Base-by-base conservation (phyloP, 2,329 filamentous ascomycete species). In the Pseudogymnoascus sp. region DNA sequence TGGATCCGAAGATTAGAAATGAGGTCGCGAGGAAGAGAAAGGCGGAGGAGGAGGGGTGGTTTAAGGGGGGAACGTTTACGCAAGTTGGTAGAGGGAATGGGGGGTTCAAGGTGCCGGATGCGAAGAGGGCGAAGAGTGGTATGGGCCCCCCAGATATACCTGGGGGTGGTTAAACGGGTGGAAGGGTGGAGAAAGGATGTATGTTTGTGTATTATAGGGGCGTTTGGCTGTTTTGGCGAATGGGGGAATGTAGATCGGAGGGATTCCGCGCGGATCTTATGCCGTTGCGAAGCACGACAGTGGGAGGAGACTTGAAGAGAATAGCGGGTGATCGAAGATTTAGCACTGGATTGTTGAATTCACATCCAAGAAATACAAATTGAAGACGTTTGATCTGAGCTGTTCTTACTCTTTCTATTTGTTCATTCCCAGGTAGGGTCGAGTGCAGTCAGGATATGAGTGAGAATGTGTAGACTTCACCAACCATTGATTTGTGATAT, bases 21-120 rank as follows among this genome's bases (percentile, higher is more conserved):
- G 92, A 97, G 77, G 83, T 96, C 73, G 92, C 83, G 72, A 83
- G 91, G 69, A 97, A 97, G 79, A 81, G 92, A 66, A 95, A 96
- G 74, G 92, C 91, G 0, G 94, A 97, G 66, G 91, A 96, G 73
- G 93, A 97, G 72, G 82, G 91, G 38, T 99, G 92, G 88, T 99
- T 99, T 80, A 96, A 94, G 75, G 90, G 91, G 55, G 94, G 94
- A n/a, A 92, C 91, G 0, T 99, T 99, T 72, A 97, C 94, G 7
- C 92, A 97, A 74, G 83, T 96, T 62, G 86, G 86, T 8, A 78
- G 78, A 12, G 84, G 80, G 10, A 81, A 81, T 52, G 85, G 80
- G n/a, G 88, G 85, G 0, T 96, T 97, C 81, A 96, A 92, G 75
- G 88, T 95, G 39, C 92, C 93, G 14, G 82, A 81, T 2, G 66